These are phyloP conservation scores for Vachellia collinsii DNA, from an alignment of 306 rosid genomes.

Conservation along the genomic window DNA sequence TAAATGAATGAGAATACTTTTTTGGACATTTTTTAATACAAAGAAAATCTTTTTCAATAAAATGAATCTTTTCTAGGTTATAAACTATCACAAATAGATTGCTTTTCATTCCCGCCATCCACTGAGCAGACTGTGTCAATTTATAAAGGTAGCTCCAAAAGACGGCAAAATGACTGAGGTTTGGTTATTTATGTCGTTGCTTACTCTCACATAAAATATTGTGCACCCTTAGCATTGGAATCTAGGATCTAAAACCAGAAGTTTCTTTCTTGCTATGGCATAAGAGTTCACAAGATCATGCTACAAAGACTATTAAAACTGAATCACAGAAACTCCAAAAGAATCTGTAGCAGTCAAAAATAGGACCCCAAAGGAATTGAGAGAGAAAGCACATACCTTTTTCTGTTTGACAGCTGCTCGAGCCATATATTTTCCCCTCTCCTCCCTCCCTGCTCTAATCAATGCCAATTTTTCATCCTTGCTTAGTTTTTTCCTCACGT, in stretches of 20 bases:
- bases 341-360: neutral
- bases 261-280: neutral
- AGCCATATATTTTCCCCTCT: conserved; percentile 77
- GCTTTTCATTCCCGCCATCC: neutral
- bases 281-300: neutral
- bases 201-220: neutral
- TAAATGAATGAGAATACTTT: neutral
- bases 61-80: neutral
- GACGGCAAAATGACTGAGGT: neutral
- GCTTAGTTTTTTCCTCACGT: conserved; percentile 64
- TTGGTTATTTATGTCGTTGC: neutral
- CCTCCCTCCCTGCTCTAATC: conserved; percentile 88
- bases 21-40: neutral
- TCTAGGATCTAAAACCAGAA: neutral
- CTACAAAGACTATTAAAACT: neutral
- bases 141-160: neutral
- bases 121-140: neutral
- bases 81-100: neutral
- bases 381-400: conserved; percentile 56
- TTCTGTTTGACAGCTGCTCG: conserved; percentile 81
- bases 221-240: neutral
- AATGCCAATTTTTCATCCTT: conserved; percentile 76
- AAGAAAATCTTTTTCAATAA: neutral
- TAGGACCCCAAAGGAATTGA: neutral
- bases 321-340: conserved; percentile 3